Base-by-base conservation (phyloP, 768 basidiomycete genomes). In the Podaxis carcinomalis region DNA sequence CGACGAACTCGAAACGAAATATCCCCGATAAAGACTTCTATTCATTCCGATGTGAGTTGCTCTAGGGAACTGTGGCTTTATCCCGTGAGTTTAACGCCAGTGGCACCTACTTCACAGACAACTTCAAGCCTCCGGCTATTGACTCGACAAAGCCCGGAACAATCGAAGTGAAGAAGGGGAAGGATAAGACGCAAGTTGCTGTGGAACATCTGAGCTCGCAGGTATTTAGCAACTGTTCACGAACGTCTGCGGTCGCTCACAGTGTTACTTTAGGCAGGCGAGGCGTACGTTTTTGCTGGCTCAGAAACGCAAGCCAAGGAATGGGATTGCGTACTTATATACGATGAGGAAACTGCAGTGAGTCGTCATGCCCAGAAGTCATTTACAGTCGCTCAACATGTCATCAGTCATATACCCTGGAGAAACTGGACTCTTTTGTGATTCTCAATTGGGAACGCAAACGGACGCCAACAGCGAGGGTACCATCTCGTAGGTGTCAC, bases 321-420 rank as follows among this genome's bases (percentile, higher is more conserved):
- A 50, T 79, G 79, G 65, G 89, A 92, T 54, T 93, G 91, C 64
- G 83, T 92, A 5, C 77, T 93, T 42, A 87, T 93, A 49, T 93
- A 87, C 66, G 90, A 93, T 69, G 89, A 90, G 67, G 87, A 84
- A 57, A 77, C 82, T 51, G 84, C 84, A 64, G 90, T 89, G 68
- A 69, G 52, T 23, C 37, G 21, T 37, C 14, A 51, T 39, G 36
- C 42, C 52, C 59, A 37, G 25, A 19, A 10, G 10, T 36, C 40
- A 13, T 23, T 46, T 60, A 61, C 19, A 25, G 71, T 63, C 9
- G 65, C n/a, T 63, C 58, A 53, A 54, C 27, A 9, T 13, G 23
- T 28, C 3, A n/a, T 54, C 66, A 92, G 89, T 81, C 79, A 56
- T 89, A 85, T 66, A 88, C 85, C 9, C 74, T 92, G 19, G 90